Evolutionary conservation across 257 asterid genomes (phyloP), one percentile per base, ranked within the genome.

Genomic region (Lavandula angustifolia): DNA sequence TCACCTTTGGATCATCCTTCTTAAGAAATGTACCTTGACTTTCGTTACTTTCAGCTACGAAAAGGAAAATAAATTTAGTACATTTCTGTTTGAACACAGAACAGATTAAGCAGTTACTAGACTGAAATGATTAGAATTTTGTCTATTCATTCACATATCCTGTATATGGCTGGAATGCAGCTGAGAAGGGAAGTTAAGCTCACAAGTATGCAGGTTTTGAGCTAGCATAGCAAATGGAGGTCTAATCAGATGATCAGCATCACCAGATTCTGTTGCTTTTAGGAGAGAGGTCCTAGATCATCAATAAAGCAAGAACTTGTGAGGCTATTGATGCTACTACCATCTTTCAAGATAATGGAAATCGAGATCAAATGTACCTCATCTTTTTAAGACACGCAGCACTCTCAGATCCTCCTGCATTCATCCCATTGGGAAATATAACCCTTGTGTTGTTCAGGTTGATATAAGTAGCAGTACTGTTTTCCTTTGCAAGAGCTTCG

Each of bases 401-500:
- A 70, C 47, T 67, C 72, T 85, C 91, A 18, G 86, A 72, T 68
- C 80, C 78, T 47, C 80, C 81, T 55, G 78, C 8, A 65, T 41
- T 73, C 48, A 70, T 38, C 44, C 82, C 87, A 73, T 44, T 71
- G 5, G 87, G 86, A 64, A 86, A 90, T 72, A 90, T 71, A 52
- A 83, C 82, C 81, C 97, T 86, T 83, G 88, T 84, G 81, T 91
- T 86, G 88, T 80, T 85, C 62, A 87, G 75, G 79, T 85, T 86
- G 75, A 88, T 78, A 70, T 66, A 86, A 22, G 91, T 68, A 65
- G 85, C 55, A 53, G 76, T 57, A 71, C 64, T 83, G 75, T 87
- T 90, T 76, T 88, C 96, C 76, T 90, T 94, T 46, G 92, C 91
- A 57, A 90, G 77, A 51, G 92, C 96, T 78, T 91, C 99, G 33